phyloP scores from a whole-genome alignment of 208 protist genomes.

The Leishmania gerbilli region DNA sequence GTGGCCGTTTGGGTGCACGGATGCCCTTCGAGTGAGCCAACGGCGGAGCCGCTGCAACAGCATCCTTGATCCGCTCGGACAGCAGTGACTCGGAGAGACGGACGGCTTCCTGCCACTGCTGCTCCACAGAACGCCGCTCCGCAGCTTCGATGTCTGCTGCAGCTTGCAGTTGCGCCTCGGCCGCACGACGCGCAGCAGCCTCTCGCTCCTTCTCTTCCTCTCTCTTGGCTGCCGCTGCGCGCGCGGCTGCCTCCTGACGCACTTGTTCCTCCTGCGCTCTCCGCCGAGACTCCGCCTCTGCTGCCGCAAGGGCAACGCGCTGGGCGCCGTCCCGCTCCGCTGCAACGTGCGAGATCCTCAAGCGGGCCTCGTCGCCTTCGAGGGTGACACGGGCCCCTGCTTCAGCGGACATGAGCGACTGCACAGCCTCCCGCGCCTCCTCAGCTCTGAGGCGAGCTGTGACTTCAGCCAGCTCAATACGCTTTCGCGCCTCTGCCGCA shows the following conservation, averaged over 20 bases:
- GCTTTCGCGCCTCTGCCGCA: neutral
- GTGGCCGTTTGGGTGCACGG: neutral
- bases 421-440: neutral
- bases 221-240: neutral
- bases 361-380: constrained; percentile 1
- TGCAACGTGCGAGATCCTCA: neutral
- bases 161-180: neutral
- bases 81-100: constrained; percentile 3
- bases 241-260: constrained; percentile 5
- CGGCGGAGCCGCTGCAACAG: neutral
- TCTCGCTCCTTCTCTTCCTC: neutral
- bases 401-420: neutral
- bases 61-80: neutral
- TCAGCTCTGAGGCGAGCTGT: constrained; percentile 3
- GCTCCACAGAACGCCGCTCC: neutral
- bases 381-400: neutral
- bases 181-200: neutral
- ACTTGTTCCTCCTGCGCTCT: neutral
- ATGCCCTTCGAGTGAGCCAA: neutral
- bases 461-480: neutral
- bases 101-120: constrained; percentile 2
- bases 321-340: neutral
- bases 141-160: neutral
- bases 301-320: neutral
- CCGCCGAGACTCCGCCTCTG: neutral